Conservation (phyloP, 2,329 filamentous ascomycete species). For the Periglandula ipomoeae region DNA sequence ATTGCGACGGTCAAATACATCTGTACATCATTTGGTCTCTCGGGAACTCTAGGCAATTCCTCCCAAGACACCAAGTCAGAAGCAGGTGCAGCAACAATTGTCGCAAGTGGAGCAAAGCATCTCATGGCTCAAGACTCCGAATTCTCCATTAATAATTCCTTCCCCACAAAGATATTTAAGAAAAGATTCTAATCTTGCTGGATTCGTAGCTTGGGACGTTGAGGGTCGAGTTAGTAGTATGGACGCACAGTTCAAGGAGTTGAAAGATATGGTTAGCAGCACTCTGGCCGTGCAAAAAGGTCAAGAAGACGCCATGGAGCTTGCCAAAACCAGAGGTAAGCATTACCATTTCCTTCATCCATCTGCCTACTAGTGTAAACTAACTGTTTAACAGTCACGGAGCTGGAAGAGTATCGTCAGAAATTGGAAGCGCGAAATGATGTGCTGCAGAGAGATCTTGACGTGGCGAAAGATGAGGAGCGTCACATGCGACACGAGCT, state of each 20-base stretch:
- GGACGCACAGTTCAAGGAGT: constrained; percentile 60
- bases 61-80: constrained; percentile 24
- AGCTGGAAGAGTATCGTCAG: constrained; percentile 39
- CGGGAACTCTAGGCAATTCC: constrained; percentile 22
- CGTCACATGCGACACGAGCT: constrained; percentile 26
- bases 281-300: constrained; percentile 58
- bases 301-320: constrained; percentile 63
- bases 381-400: constrained; percentile 29
- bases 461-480: constrained; percentile 26
- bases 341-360: neutral
- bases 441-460: constrained; percentile 55
- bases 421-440: constrained; percentile 38
- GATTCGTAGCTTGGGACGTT: constrained; percentile 66
- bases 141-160: constrained; percentile 30
- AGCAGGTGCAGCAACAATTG: constrained; percentile 22
- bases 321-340: constrained; percentile 69
- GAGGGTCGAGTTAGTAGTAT: constrained; percentile 68
- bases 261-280: constrained; percentile 64
- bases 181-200: constrained; percentile 62
- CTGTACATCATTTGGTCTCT: constrained; percentile 10
- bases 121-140: constrained; percentile 23
- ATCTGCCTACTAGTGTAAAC: neutral
- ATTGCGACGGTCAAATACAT: constrained; percentile 8
- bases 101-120: constrained; percentile 23
- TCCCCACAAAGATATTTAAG: constrained; percentile 53